These are phyloP conservation scores for Pneumocystis carinii DNA, from an alignment of 1,139 yeast species.

Conservation along the genomic window DNA sequence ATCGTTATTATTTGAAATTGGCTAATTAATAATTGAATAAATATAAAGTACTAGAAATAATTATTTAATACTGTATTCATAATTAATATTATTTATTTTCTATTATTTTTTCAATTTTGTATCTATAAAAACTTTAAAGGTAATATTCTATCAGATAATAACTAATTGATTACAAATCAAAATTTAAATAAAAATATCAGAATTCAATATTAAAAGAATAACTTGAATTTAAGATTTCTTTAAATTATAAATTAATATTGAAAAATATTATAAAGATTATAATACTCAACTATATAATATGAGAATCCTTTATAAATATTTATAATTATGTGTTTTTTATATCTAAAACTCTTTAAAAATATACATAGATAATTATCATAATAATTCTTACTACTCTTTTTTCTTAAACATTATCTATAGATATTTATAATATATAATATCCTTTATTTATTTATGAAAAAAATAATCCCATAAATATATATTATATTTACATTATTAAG, in stretches of 20 bases:
- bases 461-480: background rate
- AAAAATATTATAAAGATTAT: too few species aligned
- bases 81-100: background rate
- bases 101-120: background rate
- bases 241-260: too few species aligned
- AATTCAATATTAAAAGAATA: background rate
- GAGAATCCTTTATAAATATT: too few species aligned
- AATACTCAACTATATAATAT: too few species aligned
- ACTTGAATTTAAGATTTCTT: too few species aligned
- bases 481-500: background rate
- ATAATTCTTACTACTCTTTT: too few species aligned
- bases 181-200: background rate
- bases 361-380: too few species aligned
- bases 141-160: background rate
- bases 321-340: too few species aligned
- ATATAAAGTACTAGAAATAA: slow-evolving; percentile 15
- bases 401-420: too few species aligned
- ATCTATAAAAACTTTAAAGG: background rate
- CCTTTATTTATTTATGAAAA: background rate
- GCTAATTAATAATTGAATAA: slow-evolving; percentile 20
- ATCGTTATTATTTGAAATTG: slow-evolving; percentile 57
- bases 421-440: background rate
- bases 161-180: background rate
- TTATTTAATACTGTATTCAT: background rate
- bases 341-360: too few species aligned